phyloP scores from a whole-genome alignment of 768 basidiomycete genomes.

The Bullera alba region DNA sequence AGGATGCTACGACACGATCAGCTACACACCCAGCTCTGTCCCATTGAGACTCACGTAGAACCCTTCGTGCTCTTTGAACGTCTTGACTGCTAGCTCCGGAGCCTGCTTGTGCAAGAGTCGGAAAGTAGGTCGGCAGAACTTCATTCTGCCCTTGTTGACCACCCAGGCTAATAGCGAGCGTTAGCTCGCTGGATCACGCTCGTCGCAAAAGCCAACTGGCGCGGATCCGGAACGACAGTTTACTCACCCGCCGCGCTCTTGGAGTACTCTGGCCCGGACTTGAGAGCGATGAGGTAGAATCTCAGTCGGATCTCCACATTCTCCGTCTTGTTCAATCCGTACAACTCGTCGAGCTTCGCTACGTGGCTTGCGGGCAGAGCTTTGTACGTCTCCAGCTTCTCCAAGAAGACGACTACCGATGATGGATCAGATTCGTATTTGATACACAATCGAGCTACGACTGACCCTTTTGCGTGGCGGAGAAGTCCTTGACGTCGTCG shows the following conservation, averaged over 20 bases:
- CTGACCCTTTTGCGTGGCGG: conserved; percentile 69
- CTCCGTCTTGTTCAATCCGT: conserved; percentile 52
- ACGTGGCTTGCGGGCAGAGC: conserved; percentile 60
- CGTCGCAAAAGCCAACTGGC: neutral
- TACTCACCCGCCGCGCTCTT: conserved; percentile 41
- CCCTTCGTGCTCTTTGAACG: conserved; percentile 40
- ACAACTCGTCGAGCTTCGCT: conserved; percentile 55
- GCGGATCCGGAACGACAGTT: neutral
- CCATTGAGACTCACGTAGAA: conserved; percentile 38
- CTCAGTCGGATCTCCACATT: conserved; percentile 74
- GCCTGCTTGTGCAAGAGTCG: conserved; percentile 40
- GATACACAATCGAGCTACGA: conserved; percentile 7
- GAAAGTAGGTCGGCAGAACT: conserved; percentile 45
- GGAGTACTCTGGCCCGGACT: conserved; percentile 42
- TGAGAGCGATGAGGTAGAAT: conserved; percentile 67
- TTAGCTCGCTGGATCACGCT: conserved; percentile 7
- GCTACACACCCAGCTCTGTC: neutral
- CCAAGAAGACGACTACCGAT: conserved; percentile 68
- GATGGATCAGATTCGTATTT: conserved; percentile 1
- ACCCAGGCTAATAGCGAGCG: conserved; percentile 44
- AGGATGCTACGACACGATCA: conserved; percentile 38
- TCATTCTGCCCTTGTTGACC: conserved; percentile 44
- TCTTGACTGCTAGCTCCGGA: conserved; percentile 44
- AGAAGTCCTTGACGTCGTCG: conserved; percentile 59
- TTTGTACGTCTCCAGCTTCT: conserved; percentile 61